phyloP scores from a whole-genome alignment of 805 yeast genomes.

The Komagataella populi region DNA sequence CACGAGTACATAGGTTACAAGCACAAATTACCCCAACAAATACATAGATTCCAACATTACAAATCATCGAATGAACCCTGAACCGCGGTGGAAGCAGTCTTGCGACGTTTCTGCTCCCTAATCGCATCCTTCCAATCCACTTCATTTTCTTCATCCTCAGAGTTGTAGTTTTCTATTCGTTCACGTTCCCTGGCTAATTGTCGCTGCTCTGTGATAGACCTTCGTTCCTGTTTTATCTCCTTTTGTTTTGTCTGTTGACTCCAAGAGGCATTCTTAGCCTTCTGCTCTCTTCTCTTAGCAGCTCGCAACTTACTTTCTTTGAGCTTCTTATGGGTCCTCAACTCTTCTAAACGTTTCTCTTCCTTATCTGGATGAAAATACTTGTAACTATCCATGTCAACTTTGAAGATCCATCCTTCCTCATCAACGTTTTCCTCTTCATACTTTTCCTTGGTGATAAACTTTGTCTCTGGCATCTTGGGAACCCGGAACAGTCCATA shows the following conservation, averaged over 20 bases:
- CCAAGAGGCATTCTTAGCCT: conserved; percentile 62
- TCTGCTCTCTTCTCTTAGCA: conserved; percentile 26
- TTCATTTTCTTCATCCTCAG: conserved; percentile 26
- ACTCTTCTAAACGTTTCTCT: conserved; percentile 38
- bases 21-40: background rate
- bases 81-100: conserved; percentile 21
- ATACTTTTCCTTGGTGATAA: conserved; percentile 24
- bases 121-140: conserved; percentile 87
- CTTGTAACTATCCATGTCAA: conserved; percentile 55
- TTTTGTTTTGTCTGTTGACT: conserved; percentile 53
- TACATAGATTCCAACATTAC: conserved; percentile 9
- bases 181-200: conserved; percentile 51
- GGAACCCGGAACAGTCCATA: conserved; percentile 81
- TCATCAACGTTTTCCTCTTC: conserved; percentile 27
- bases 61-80: conserved; percentile 54
- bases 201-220: conserved; percentile 53
- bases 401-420: conserved; percentile 59
- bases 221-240: conserved; percentile 47
- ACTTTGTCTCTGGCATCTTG: conserved; percentile 79
- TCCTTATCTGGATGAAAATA: conserved; percentile 61
- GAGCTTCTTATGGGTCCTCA: conserved; percentile 29
- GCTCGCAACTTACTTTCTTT: conserved; percentile 23
- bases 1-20: background rate
- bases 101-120: conserved; percentile 46
- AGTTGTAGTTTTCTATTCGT: conserved; percentile 27